phyloP scores from a whole-genome alignment of 73 alveolate genomes.

The Symbiodinium pilosum region DNA sequence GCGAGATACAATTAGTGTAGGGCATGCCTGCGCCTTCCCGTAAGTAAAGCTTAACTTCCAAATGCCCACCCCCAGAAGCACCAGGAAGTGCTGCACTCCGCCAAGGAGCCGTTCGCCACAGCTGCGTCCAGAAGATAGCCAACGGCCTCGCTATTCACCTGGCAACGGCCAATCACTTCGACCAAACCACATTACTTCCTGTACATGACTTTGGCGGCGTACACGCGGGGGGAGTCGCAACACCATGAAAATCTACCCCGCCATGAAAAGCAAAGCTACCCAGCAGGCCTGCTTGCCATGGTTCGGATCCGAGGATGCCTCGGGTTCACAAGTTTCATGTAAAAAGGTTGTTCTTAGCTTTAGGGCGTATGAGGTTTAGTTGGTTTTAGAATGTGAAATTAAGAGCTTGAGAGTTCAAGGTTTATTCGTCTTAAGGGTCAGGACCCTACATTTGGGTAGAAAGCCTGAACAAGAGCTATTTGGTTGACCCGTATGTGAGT shows the following conservation, averaged over 20 bases:
- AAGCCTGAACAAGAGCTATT: no score
- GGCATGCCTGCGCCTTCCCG: neutral
- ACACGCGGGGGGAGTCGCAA: no score
- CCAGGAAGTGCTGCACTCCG: neutral
- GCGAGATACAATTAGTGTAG: neutral
- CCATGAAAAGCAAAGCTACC: no score
- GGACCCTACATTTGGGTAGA: no score
- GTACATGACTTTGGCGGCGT: no score
- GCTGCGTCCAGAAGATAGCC: slow-evolving; percentile 35
- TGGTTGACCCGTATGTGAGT: no score
- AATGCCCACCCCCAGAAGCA: no score
- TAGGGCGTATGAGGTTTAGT: neutral
- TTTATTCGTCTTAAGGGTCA: no score
- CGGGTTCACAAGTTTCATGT: neutral
- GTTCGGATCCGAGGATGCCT: slow-evolving; percentile 25
- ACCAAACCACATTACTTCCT: no score
- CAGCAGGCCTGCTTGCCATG: slow-evolving; percentile 53
- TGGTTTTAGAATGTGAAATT: neutral
- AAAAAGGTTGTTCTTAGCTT: neutral
- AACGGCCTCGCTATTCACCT: slow-evolving; percentile 68
- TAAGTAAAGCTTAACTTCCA: no score
- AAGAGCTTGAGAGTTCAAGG: neutral
- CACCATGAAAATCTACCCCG: neutral
- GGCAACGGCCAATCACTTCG: no score
- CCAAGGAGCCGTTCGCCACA: slow-evolving; percentile 4